Percentiles rank a stretch among this genome's conserved stretches.
Evolutionary conservation across 2,329 filamentous ascomycete species (phyloP).

Genomic region (Lizonia empirigonia): DNA sequence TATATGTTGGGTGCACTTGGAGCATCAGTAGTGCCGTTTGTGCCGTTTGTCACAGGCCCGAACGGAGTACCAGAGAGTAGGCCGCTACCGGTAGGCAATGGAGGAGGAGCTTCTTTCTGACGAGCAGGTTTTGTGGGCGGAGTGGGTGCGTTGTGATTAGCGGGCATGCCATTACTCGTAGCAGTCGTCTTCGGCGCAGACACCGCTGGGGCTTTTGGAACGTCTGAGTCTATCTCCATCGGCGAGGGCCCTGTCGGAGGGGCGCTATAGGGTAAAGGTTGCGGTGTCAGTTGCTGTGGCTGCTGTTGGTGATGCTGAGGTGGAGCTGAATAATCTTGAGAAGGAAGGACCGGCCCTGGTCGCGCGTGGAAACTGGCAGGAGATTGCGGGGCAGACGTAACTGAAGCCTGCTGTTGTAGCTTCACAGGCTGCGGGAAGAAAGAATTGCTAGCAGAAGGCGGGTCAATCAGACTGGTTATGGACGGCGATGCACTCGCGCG

Average conservation of each 20-base stretch:
- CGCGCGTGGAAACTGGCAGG: conserved; percentile 42
- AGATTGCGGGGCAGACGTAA: conserved; percentile 49
- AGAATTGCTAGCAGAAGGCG: conserved; percentile 54
- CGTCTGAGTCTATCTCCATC: conserved; percentile 48
- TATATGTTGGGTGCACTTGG: conserved; percentile 71
- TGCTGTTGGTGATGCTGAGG: conserved; percentile 25
- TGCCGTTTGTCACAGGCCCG: conserved; percentile 55
- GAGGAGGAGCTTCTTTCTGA: conserved; percentile 61
- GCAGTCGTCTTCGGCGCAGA: conserved; percentile 44
- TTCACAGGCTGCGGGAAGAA: conserved; percentile 42
- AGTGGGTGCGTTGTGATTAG: conserved; percentile 57
- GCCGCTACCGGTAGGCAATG: conserved; percentile 66
- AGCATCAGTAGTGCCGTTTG: conserved; percentile 51
- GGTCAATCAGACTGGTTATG: conserved; percentile 88
- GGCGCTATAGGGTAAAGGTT: conserved; percentile 20
- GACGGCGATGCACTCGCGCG: conserved; percentile 88
- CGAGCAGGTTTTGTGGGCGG: conserved; percentile 62
- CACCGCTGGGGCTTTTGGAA: conserved; percentile 22
- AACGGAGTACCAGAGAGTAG: conserved; percentile 67
- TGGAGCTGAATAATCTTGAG: conserved; percentile 32
- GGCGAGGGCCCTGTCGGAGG: conserved; percentile 32
- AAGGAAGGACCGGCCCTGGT: conserved; percentile 36
- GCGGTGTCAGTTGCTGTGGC: conserved; percentile 19
- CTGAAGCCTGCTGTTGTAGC: conserved; percentile 43
- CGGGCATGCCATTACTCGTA: conserved; percentile 44